Percentiles rank a stretch among this genome's conserved stretches.
phyloP scores from a whole-genome alignment of 140 eudicot genomes.

The Bidens hawaiensis region DNA sequence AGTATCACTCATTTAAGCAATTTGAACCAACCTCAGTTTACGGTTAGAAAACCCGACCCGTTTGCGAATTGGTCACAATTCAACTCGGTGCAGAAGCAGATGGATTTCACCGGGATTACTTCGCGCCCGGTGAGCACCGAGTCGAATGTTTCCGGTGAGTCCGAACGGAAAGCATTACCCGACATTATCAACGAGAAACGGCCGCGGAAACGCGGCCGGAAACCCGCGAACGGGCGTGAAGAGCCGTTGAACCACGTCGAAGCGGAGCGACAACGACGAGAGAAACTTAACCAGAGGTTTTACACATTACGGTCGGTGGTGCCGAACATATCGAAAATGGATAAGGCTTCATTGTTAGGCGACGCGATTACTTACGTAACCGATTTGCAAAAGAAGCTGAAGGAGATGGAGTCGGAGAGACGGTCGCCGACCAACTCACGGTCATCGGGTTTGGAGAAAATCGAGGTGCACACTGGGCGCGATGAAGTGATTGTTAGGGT shows the following conservation, averaged over 20 bases:
- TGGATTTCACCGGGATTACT: slow-evolving; percentile 42
- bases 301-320: slow-evolving; percentile 42
- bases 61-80: slow-evolving; percentile 34
- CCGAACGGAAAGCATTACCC: slow-evolving; percentile 13
- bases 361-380: slow-evolving; percentile 44
- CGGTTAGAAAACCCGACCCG: slow-evolving; percentile 38
- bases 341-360: slow-evolving; percentile 45
- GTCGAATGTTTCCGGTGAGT: slow-evolving; percentile 30
- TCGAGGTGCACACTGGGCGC: slow-evolving; percentile 25
- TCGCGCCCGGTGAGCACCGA: slow-evolving; percentile 28
- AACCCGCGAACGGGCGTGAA: slow-evolving; percentile 45
- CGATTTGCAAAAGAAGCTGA: slow-evolving; percentile 38
- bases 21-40: slow-evolving; percentile 25
- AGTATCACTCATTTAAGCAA: neutral
- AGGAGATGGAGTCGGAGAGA: slow-evolving; percentile 27
- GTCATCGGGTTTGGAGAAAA: neutral
- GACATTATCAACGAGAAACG: slow-evolving; percentile 26
- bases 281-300: slow-evolving; percentile 42
- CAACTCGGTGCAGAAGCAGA: slow-evolving; percentile 29
- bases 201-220: slow-evolving; percentile 40
- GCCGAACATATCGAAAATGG: slow-evolving; percentile 46
- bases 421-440: neutral
- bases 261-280: slow-evolving; percentile 49
- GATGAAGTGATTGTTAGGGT: slow-evolving; percentile 41
- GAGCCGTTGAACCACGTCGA: slow-evolving; percentile 45